Conservation (phyloP, 257 asterid species). For the Schizonepeta tenuifolia region DNA sequence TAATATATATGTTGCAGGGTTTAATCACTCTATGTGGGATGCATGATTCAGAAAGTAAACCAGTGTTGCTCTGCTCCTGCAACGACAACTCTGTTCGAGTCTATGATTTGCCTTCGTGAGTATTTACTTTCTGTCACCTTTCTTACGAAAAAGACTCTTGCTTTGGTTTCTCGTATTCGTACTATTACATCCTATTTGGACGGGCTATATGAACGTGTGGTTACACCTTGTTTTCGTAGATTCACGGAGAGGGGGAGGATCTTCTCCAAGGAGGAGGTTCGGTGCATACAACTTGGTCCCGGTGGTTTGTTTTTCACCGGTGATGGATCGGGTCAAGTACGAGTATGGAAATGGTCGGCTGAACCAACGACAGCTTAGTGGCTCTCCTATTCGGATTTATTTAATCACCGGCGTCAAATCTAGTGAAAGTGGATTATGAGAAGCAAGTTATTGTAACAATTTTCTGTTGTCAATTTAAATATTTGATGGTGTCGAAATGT, state of each 20-base stretch:
- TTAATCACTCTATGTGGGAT: slow-evolving; percentile 84
- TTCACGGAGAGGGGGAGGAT: slow-evolving; percentile 90
- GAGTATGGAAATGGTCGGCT: slow-evolving; percentile 86
- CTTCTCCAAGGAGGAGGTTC: slow-evolving; percentile 73
- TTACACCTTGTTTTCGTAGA: slow-evolving; percentile 39
- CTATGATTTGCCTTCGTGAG: slow-evolving; percentile 98
- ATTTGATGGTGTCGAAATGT: background rate
- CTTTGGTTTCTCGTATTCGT: slow-evolving; percentile 22
- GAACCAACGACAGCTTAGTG: slow-evolving; percentile 46
- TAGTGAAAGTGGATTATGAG: slow-evolving; percentile 15
- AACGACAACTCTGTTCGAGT: slow-evolving; percentile 74
- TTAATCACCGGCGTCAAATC: background rate
- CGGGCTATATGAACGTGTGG: background rate
- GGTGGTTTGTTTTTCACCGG: slow-evolving; percentile 92
- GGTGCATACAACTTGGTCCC: slow-evolving; percentile 83
- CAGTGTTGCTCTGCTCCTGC: slow-evolving; percentile 84
- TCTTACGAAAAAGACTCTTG: background rate
- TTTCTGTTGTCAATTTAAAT: background rate
- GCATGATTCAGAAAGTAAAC: slow-evolving; percentile 94
- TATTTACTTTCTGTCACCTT: slow-evolving; percentile 6
- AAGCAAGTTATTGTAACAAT: slow-evolving; percentile 16
- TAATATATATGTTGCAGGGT: slow-evolving; percentile 59
- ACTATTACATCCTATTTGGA: background rate
- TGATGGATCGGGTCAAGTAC: slow-evolving; percentile 85
- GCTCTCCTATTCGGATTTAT: background rate